Base-by-base conservation (phyloP, 1,139 yeast species). In the Sugiyamaella castrensis region DNA sequence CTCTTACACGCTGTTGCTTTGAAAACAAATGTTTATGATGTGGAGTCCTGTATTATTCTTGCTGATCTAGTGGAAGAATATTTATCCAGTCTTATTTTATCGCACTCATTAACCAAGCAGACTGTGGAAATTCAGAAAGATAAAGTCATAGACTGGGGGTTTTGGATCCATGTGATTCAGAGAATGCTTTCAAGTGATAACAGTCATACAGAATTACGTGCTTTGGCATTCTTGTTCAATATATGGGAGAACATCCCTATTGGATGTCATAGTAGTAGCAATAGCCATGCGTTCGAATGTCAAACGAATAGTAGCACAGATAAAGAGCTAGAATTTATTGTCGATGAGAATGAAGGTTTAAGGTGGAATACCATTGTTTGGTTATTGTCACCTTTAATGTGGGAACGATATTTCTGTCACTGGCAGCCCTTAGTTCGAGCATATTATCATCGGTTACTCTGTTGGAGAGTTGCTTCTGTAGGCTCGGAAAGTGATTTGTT, bases 391-490 rank as follows among this genome's bases (percentile, higher is more conserved):
- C 65, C 71, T 5, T 63, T 65, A 1, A 68, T 70, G 43, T 84
- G 87, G 81, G 65, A 67, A 40, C 70, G 74, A 39, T 79, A 79
- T 53, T 81, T 87, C 59, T 76, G 82, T 40, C 95, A 87, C 66
- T 87, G 95, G 88, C 79, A 82, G 57, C 91, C 95, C 1, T 66
- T 86, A 29, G 81, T 86, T 13, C 72, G 95, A 39, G 76, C 84
- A 1, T 84, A 82, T 60, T 87, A 82, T 63, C 72, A 80, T 44
- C 72, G 89, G 46, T 71, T 87, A 29, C 55, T 87, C 13, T 73
- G 86, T 46, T 87, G 94, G 87, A 75, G 88, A 56, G 69, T 83
- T 27, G 84, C 84, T 4, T 57, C 64, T 1, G 60, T 62, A 34
- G 66, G 65, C 37, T 51, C 62, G 0, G 67, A 63, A 10, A 58